Evolutionary conservation across 805 yeast species (phyloP).

Genomic region (Candida glaebosa): DNA sequence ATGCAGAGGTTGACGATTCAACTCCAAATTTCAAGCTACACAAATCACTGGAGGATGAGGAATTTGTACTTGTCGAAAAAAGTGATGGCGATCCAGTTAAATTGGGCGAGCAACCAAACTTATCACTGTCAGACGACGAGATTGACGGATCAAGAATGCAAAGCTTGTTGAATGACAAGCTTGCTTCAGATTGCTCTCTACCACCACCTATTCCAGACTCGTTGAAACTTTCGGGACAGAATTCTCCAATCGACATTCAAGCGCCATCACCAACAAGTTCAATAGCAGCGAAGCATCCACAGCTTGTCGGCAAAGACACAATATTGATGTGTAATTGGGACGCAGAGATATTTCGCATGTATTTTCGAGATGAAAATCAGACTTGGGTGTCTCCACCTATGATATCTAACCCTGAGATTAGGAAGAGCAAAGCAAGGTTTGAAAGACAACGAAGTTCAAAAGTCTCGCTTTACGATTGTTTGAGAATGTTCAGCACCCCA

Average conservation of each 20-base stretch:
- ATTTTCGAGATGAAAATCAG: slow-evolving; percentile 52
- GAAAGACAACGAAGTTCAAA: slow-evolving; percentile 44
- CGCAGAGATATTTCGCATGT: slow-evolving; percentile 41
- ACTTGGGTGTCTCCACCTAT: slow-evolving; percentile 51
- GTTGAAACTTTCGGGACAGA: slow-evolving; percentile 17
- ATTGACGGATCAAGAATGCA: slow-evolving; percentile 22
- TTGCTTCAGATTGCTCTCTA: slow-evolving; percentile 6
- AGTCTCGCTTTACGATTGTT: slow-evolving; percentile 62
- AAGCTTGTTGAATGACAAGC: slow-evolving; percentile 16
- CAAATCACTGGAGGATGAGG: slow-evolving; percentile 14
- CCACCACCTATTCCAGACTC: slow-evolving; percentile 18
- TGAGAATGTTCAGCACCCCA: slow-evolving; percentile 68
- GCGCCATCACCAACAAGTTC: slow-evolving; percentile 3
- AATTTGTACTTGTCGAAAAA: slow-evolving; percentile 17
- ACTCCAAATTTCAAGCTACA: slow-evolving; percentile 6
- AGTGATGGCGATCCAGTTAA: slow-evolving; percentile 3
- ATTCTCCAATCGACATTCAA: slow-evolving; percentile 13
- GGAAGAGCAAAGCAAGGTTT: slow-evolving; percentile 36
- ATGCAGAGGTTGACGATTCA: slow-evolving; percentile 10
- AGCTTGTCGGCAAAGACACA: slow-evolving; percentile 19
- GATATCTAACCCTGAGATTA: slow-evolving; percentile 54
- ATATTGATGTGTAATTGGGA: slow-evolving; percentile 67
- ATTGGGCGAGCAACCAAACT: slow-evolving; percentile 4
- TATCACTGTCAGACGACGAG: slow-evolving; percentile 19
- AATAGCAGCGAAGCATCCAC: slow-evolving; percentile 13